A percentile compares a stretch with the other conserved stretches of the same genome.
phyloP scores from a whole-genome alignment of 2,329 filamentous ascomycete species.

The Colletotrichum australisinense region DNA sequence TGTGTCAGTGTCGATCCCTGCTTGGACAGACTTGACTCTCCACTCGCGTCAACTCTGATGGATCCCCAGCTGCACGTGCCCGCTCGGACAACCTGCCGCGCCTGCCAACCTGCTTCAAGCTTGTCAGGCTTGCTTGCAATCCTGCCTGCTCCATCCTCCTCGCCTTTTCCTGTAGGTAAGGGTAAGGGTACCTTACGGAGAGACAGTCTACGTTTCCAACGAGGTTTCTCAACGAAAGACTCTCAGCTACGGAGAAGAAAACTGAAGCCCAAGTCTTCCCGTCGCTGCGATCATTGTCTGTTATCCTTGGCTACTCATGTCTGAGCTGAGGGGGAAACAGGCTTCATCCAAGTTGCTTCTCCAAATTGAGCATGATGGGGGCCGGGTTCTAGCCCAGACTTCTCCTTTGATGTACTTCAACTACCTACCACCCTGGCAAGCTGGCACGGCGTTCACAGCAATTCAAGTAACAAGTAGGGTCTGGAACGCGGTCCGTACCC shows the following conservation, averaged over 20 bases:
- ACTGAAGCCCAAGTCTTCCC: background rate
- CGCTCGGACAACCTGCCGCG: background rate
- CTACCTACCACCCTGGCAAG: too few relatives aligned
- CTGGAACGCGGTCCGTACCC: background rate
- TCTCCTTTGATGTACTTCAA: too few relatives aligned
- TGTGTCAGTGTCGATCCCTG: slow-evolving; percentile 10
- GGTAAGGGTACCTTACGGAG: background rate
- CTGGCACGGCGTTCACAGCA: too few relatives aligned
- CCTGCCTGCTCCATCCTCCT: too few relatives aligned
- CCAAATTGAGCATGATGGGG: too few relatives aligned
- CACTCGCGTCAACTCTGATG: background rate
- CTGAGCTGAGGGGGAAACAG: too few relatives aligned
- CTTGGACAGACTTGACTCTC: background rate
- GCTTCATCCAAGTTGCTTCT: too few relatives aligned
- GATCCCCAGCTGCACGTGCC: background rate
- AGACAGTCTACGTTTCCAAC: background rate
- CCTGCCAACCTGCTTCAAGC: background rate
- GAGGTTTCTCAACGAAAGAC: background rate
- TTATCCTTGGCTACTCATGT: too few relatives aligned
- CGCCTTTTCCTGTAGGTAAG: too few relatives aligned
- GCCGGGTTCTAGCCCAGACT: background rate
- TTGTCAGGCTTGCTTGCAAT: too few relatives aligned
- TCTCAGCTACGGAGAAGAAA: background rate
- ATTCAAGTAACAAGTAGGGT: background rate
- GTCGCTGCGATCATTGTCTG: background rate